A percentile compares a stretch with the other conserved stretches of the same genome.
Evolutionary conservation across 768 basidiomycete species (phyloP).

Genomic region (Leccinum subgranulosum): DNA sequence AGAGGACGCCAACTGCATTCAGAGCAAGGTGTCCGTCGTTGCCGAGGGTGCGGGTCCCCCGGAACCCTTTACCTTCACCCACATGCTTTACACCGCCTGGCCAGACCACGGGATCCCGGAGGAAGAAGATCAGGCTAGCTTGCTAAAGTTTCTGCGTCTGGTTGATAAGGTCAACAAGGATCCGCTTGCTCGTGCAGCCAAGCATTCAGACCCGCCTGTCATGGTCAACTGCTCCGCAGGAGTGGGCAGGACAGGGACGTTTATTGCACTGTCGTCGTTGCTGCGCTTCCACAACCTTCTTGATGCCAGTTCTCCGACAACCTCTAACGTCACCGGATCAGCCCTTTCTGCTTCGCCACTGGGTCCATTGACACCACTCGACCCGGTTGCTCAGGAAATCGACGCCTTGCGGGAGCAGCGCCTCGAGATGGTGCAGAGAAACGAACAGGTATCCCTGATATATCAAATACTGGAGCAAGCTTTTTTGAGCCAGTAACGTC

Average conservation of each 20-base stretch:
- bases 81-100: conserved; percentile 75
- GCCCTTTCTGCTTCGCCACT: conserved; percentile 47
- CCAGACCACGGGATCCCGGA: conserved; percentile 83
- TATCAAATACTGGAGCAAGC: conserved; percentile 53
- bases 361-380: conserved; percentile 50
- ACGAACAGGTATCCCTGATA: conserved; percentile 61
- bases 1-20: conserved; percentile 56
- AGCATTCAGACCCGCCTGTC: conserved; percentile 68
- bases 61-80: conserved; percentile 54
- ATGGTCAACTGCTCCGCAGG: conserved; percentile 87
- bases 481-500: conserved; percentile 13
- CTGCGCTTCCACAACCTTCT: conserved; percentile 59
- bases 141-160: conserved; percentile 61
- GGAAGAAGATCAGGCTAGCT: conserved; percentile 51
- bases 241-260: conserved; percentile 82
- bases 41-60: conserved; percentile 31
- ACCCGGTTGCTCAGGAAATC: conserved; percentile 66
- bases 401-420: conserved; percentile 80
- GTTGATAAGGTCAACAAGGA: conserved; percentile 62
- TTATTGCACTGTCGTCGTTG: conserved; percentile 77
- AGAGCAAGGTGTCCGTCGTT: conserved; percentile 57
- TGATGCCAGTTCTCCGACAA: conserved; percentile 18
- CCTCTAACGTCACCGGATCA: conserved; percentile 26
- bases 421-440: conserved; percentile 75
- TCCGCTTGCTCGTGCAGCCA: conserved; percentile 19